Evolutionary conservation across 306 rosid genomes (phyloP), one percentile per base, ranked within the genome.

Genomic region (Fagus sylvatica): DNA sequence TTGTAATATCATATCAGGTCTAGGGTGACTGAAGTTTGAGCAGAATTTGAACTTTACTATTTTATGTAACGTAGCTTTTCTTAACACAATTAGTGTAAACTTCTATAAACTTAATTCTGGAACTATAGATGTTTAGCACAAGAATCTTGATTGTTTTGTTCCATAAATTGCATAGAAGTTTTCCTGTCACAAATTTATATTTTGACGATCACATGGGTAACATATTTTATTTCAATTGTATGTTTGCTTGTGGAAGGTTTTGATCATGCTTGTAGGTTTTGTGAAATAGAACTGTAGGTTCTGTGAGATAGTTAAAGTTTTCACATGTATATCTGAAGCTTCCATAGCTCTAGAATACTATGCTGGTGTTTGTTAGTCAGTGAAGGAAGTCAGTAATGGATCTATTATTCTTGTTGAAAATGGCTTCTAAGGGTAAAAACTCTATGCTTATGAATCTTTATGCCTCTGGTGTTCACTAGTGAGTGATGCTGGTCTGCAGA

Each of bases 361-460:
- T 11, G 67, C 40, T 60, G 17, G 40, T 0, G 36, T 2, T 56
- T 56, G 9, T 57, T 34, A 22, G 64, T 22, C 33, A 57, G 37
- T 34, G 22, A 10, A 22, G 64, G 16, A 1, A 7, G 12, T 19
- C 64, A 22, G 33, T 10, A 22, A 22, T 57, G 62, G 62, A 13
- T 56, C 28, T 56, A 56, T 4, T 22, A 22, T 59, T 61, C 39
- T 61, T 11, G 68, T 61, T 0, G 49, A 78, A 76, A 81, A 48
- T 17, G 43, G 49, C 55, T 39, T 74, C 30, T 70, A 34, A 62
- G 54, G 78, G 69, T 66, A 8, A 37, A 66, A 43, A 16, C 6
- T 34, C 73, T 22, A n/a, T 34, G 32, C 39, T 77, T 59, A 68
- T 65, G 69, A 76, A 43, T 36, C 19, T 36, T 57, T 69, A 7